Percentiles rank a stretch among this genome's conserved stretches.
Evolutionary conservation across 1,284 basidiomycete genomes (phyloP).

Genomic region (Tilletia walkeri): DNA sequence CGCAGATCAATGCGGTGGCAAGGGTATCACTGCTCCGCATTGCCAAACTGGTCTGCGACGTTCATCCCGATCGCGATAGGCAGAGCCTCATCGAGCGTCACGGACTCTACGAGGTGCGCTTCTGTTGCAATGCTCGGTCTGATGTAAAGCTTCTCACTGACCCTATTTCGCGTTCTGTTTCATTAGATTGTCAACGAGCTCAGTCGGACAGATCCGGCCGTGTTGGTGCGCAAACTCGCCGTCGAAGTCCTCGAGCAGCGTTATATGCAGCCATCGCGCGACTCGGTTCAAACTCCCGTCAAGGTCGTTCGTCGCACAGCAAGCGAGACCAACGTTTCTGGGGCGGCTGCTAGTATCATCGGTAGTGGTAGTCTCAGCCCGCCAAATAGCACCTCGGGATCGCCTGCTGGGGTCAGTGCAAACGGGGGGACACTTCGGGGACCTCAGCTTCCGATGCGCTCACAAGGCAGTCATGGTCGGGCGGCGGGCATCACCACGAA

Average conservation of each 20-base stretch:
- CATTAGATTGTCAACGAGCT: slow-evolving; percentile 38
- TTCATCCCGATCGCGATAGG: slow-evolving; percentile 63
- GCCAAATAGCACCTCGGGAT: background rate
- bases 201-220: slow-evolving; percentile 36
- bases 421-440: background rate
- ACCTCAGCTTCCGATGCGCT: background rate
- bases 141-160: background rate
- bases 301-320: slow-evolving; percentile 17
- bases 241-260: slow-evolving; percentile 34
- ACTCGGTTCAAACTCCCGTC: slow-evolving; percentile 1
- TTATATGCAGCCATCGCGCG: slow-evolving; percentile 16
- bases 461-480: slow-evolving; percentile 12
- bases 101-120: slow-evolving; percentile 32
- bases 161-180: background rate
- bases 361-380: background rate
- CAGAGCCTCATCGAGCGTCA: slow-evolving; percentile 33
- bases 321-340: slow-evolving; percentile 18
- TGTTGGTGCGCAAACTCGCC: slow-evolving; percentile 64
- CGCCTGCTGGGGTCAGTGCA: background rate
- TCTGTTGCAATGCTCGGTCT: background rate
- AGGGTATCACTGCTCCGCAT: slow-evolving; percentile 84
- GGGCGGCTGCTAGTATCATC: slow-evolving; percentile 1
- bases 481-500: background rate
- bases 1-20: slow-evolving; percentile 73
- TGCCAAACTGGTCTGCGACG: slow-evolving; percentile 79